Conservation (phyloP, 257 asterid genomes). For the Salvia miltiorrhiza region DNA sequence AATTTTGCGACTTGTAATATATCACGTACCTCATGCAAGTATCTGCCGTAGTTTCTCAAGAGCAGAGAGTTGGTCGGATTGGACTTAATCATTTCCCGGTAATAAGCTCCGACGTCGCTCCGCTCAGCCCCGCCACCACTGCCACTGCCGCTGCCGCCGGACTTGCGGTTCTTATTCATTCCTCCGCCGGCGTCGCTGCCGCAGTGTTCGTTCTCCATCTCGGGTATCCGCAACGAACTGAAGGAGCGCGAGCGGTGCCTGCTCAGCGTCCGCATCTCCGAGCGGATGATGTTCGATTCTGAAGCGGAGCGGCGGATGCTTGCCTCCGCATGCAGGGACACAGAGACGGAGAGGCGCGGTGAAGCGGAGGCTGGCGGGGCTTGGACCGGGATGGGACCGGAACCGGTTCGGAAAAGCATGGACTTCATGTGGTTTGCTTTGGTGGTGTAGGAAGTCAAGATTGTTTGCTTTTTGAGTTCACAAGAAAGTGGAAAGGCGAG, state of each 20-base stretch:
- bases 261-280: slow-evolving; percentile 20
- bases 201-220: slow-evolving; percentile 30
- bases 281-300: slow-evolving; percentile 32
- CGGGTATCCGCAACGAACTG: slow-evolving; percentile 26
- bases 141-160: slow-evolving; percentile 34
- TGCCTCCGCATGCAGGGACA: too few relatives aligned
- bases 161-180: slow-evolving; percentile 34
- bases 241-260: slow-evolving; percentile 37
- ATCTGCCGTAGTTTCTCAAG: slow-evolving; percentile 65
- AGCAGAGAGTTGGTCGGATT: slow-evolving; percentile 54
- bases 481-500: neutral
- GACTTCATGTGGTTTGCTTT: slow-evolving; percentile 41
- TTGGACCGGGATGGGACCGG: slow-evolving; percentile 38
- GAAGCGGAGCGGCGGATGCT: slow-evolving; percentile 39
- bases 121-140: slow-evolving; percentile 28
- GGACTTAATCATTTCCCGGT: slow-evolving; percentile 46
- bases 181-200: slow-evolving; percentile 41
- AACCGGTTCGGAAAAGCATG: slow-evolving; percentile 45
- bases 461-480: neutral
- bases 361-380: slow-evolving; percentile 18
- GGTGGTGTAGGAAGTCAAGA: neutral
- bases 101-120: slow-evolving; percentile 41
- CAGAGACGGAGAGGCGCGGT: slow-evolving; percentile 17
- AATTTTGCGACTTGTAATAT: too few relatives aligned
- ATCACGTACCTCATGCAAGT: slow-evolving; percentile 62